phyloP scores from a whole-genome alignment of 345 rosid species.

The Nasturtium officinale region DNA sequence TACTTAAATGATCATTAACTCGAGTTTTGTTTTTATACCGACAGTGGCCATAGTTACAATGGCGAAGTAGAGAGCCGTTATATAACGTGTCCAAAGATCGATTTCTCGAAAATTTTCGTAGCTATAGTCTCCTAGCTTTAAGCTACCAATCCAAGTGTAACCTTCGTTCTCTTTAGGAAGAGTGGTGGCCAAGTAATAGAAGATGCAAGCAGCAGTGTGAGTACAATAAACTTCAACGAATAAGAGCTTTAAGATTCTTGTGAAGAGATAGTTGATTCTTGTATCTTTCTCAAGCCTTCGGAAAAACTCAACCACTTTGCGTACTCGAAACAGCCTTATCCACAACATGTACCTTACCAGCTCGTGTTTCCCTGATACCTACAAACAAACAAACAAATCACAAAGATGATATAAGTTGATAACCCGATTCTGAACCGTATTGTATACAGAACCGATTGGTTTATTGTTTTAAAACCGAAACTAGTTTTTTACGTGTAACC shows the following conservation, averaged over 20 bases:
- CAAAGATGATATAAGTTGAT: not conserved
- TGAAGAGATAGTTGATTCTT: slow-evolving; percentile 72
- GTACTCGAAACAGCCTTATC: slow-evolving; percentile 76
- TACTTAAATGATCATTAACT: not conserved
- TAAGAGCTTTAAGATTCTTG: slow-evolving; percentile 72
- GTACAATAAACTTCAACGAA: slow-evolving; percentile 82
- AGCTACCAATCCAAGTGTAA: slow-evolving; percentile 90
- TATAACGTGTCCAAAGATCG: slow-evolving; percentile 78
- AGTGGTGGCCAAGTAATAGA: slow-evolving; percentile 85
- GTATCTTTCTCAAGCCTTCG: slow-evolving; percentile 71
- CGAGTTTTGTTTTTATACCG: slow-evolving; percentile 45
- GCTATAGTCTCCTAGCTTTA: slow-evolving; percentile 74
- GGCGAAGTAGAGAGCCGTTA: slow-evolving; percentile 83
- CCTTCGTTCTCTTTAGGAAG: slow-evolving; percentile 65
- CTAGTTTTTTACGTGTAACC: not conserved
- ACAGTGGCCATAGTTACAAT: slow-evolving; percentile 89
- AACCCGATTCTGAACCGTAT: not conserved
- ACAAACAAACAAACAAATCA: not conserved
- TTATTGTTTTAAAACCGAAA: too few relatives aligned
- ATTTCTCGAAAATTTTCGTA: slow-evolving; percentile 74
- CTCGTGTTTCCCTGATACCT: slow-evolving; percentile 68
- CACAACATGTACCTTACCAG: slow-evolving; percentile 71
- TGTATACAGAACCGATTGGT: not conserved
- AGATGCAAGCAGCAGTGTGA: slow-evolving; percentile 89
- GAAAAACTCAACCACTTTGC: slow-evolving; percentile 58